Conservation (phyloP, 441 rosid genomes). For the Mallotus repandus region DNA sequence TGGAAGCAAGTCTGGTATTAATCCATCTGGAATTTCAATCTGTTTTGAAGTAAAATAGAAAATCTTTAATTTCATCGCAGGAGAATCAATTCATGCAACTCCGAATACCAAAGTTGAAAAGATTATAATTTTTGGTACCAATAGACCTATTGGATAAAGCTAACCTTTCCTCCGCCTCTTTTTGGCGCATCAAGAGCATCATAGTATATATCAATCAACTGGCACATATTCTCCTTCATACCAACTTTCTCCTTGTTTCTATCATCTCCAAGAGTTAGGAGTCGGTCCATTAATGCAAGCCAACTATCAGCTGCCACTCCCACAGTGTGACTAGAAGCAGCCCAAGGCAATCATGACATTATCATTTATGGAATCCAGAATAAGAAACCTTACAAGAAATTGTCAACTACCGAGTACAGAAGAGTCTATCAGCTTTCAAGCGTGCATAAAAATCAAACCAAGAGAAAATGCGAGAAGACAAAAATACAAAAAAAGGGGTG, state of each 20-base stretch:
- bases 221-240: conserved; percentile 36
- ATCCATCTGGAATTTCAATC: conserved; percentile 45
- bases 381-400: no score
- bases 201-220: conserved; percentile 57
- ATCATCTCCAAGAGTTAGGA: conserved; percentile 44
- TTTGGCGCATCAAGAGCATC: conserved; percentile 88
- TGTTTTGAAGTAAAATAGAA: conserved; percentile 23
- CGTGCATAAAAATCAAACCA: no score
- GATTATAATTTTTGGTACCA: no score
- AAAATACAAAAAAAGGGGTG: no score
- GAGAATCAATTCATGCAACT: no score
- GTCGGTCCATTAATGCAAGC: conserved; percentile 69
- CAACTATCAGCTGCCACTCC: conserved; percentile 72
- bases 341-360: conserved; percentile 19
- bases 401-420: no score
- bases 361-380: neutral
- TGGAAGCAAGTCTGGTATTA: conserved; percentile 52
- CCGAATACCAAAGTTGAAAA: no score
- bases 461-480: no score
- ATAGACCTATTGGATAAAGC: neutral
- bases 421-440: no score
- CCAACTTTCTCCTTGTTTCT: conserved; percentile 33
- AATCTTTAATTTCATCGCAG: neutral
- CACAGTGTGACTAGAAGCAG: conserved; percentile 47
- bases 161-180: conserved; percentile 47